Conservation (phyloP, 1,284 basidiomycete genomes). For the Fomitopsis schrenkii region DNA sequence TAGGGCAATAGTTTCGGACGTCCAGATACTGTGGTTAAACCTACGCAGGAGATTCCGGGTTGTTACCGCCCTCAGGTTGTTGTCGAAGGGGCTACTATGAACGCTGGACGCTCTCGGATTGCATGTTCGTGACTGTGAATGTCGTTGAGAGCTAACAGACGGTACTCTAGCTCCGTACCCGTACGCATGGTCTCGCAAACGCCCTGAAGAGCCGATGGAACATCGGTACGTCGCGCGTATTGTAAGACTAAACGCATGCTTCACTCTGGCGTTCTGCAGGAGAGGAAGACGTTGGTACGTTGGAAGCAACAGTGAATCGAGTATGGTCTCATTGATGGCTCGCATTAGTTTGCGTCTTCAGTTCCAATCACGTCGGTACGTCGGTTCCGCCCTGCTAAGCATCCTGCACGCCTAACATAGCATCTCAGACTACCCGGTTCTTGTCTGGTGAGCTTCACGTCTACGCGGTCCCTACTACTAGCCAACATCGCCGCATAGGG, state of each 20-base stretch:
- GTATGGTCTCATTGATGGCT: neutral
- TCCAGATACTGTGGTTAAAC: no score
- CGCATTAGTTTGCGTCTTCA: conserved; percentile 52
- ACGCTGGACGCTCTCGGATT: no score
- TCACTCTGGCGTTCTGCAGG: conserved; percentile 17
- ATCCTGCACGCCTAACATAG: neutral
- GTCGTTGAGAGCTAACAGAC: neutral
- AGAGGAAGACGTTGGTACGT: conserved; percentile 49
- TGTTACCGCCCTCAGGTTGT: no score
- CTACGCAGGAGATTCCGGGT: no score
- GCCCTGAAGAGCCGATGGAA: conserved; percentile 50
- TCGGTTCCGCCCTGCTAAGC: neutral
- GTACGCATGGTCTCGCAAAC: conserved; percentile 61
- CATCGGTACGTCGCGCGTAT: conserved; percentile 27
- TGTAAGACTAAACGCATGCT: neutral
- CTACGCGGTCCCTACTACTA: no score
- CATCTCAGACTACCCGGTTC: conserved; percentile 64
- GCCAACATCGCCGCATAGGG: conserved; percentile 50
- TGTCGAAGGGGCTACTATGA: no score
- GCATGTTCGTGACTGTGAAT: neutral
- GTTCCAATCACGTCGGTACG: conserved; percentile 59
- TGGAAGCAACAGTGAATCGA: neutral
- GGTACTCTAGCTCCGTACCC: conserved; percentile 37
- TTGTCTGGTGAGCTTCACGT: conserved; percentile 50
- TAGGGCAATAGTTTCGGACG: no score